phyloP scores from a whole-genome alignment of 148 eudicot genomes.

The Nepenthes gracilis region DNA sequence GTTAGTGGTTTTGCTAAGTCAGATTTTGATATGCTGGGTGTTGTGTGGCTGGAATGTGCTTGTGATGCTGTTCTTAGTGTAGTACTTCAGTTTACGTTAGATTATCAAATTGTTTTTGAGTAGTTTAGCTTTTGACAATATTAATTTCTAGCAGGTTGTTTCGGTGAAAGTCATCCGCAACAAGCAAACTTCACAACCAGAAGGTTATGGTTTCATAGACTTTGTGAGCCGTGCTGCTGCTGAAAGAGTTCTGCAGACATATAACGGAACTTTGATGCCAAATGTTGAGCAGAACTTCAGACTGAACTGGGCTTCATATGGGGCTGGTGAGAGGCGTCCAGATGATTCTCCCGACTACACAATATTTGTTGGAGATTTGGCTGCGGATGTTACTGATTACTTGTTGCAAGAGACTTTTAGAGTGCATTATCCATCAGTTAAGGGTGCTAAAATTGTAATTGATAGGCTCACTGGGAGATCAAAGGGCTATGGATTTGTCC shows the following conservation, averaged over 20 bases:
- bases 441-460: slow-evolving; percentile 90
- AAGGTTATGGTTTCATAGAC: slow-evolving; percentile 88
- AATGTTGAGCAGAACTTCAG: slow-evolving; percentile 64
- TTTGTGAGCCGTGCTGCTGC: slow-evolving; percentile 66
- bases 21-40: neutral
- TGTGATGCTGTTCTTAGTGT: neutral
- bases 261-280: slow-evolving; percentile 70
- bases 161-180: slow-evolving; percentile 72
- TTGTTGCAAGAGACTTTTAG: slow-evolving; percentile 78
- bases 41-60: neutral
- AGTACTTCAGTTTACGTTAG: neutral
- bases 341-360: slow-evolving; percentile 67
- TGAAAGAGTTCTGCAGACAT: slow-evolving; percentile 58
- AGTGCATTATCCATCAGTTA: slow-evolving; percentile 60
- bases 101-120: neutral
- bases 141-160: slow-evolving; percentile 35
- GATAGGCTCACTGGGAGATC: slow-evolving; percentile 70
- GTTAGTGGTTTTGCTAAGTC: no score
- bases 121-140: neutral
- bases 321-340: slow-evolving; percentile 70
- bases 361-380: slow-evolving; percentile 90
- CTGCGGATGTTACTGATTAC: slow-evolving; percentile 83
- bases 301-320: slow-evolving; percentile 89
- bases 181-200: slow-evolving; percentile 67
- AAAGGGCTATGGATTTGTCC: slow-evolving; percentile 94